Evolutionary conservation across 495 filamentous ascomycete species (phyloP).

Genomic region (Penicillium lagena): DNA sequence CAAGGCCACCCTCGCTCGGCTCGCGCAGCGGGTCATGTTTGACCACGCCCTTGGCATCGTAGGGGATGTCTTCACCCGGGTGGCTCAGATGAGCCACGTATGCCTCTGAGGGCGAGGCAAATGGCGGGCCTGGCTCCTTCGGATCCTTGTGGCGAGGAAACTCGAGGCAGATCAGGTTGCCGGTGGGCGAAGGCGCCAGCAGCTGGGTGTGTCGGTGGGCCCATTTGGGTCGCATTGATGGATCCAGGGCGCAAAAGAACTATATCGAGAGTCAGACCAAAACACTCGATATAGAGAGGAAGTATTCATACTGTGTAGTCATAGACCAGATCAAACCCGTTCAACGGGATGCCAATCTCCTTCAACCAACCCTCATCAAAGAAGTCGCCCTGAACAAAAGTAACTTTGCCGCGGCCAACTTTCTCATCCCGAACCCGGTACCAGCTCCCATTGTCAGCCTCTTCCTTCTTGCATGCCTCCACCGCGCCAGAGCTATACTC

Average conservation of each 20-base stretch:
- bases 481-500: conserved; percentile 57
- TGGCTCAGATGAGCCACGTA: conserved; percentile 61
- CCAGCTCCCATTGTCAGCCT: conserved; percentile 23
- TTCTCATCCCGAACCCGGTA: conserved; percentile 42
- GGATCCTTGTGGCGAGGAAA: conserved; percentile 68
- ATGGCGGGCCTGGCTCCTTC: conserved; percentile 62
- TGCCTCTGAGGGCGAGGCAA: conserved; percentile 50
- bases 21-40: conserved; percentile 34
- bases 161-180: conserved; percentile 70
- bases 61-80: conserved; percentile 59
- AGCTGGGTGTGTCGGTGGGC: conserved; percentile 58
- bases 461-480: conserved; percentile 45
- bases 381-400: conserved; percentile 65
- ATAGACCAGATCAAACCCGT: conserved; percentile 72
- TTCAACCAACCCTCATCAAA: conserved; percentile 59
- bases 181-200: conserved; percentile 47
- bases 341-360: conserved; percentile 31
- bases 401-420: conserved; percentile 46
- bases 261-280: conserved; percentile 16
- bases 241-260: conserved; percentile 78
- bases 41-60: conserved; percentile 50
- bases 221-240: conserved; percentile 61
- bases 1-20: conserved; percentile 40
- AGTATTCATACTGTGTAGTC: conserved; percentile 66
- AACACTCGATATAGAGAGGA: neutral